phyloP scores from a whole-genome alignment of 2,329 filamentous ascomycete species.

The Xylaria sp. region DNA sequence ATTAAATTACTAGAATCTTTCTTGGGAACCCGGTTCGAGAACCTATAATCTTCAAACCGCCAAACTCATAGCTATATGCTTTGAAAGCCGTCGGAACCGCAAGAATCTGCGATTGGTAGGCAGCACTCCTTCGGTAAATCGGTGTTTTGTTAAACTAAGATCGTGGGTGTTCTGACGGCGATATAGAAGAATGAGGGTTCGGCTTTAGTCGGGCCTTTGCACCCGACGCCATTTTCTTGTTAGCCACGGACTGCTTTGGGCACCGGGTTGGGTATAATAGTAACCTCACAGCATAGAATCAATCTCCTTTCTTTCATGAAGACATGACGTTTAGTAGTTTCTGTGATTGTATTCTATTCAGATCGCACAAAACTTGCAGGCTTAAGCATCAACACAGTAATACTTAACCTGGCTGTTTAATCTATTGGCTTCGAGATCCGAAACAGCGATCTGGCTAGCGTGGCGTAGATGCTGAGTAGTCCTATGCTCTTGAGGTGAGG shows the following conservation, averaged over 20 bases:
- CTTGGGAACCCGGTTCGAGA: neutral
- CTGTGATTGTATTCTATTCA: neutral
- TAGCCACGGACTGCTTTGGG: neutral
- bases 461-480: neutral
- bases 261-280: neutral
- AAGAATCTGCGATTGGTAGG: conserved; percentile 1
- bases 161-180: neutral
- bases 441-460: neutral
- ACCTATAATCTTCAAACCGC: neutral
- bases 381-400: neutral
- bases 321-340: neutral
- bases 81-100: neutral
- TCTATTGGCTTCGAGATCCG: neutral
- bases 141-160: conserved; percentile 9
- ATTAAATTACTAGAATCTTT: neutral
- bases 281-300: neutral
- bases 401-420: neutral
- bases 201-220: neutral
- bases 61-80: neutral
- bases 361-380: neutral
- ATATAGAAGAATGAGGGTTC: neutral
- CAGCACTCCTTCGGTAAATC: conserved; percentile 16
- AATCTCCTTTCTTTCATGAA: neutral
- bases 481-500: neutral
- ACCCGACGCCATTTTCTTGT: neutral